Evolutionary conservation across 805 yeast species (phyloP).

Genomic region (Saccharomycopsis microspora): DNA sequence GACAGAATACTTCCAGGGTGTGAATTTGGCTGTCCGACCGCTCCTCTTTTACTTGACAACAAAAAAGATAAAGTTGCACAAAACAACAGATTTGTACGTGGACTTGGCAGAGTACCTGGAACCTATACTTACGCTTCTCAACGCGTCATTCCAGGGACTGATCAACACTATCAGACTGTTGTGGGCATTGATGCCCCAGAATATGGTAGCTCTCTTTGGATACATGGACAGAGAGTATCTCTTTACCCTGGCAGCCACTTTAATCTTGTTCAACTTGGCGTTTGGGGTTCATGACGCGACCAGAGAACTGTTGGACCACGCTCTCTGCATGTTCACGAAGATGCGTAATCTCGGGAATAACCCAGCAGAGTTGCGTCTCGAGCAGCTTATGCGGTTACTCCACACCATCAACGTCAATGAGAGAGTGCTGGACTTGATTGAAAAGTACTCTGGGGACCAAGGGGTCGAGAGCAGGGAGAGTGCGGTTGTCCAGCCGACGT

Average conservation of each 20-base stretch:
- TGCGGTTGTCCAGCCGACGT: not conserved
- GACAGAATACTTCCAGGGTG: constrained; percentile 78
- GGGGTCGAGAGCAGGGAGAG: not conserved
- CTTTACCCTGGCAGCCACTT: constrained; percentile 65
- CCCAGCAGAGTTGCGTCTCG: constrained; percentile 68
- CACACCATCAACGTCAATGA: constrained; percentile 60
- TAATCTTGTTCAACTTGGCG: constrained; percentile 63
- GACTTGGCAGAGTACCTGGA: constrained; percentile 60
- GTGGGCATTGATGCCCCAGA: constrained; percentile 66
- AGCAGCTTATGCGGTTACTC: constrained; percentile 55
- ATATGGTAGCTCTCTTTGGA: constrained; percentile 78
- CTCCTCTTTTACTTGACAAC: constrained; percentile 66
- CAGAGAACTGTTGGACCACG: constrained; percentile 59
- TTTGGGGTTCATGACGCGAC: constrained; percentile 78
- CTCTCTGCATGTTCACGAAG: constrained; percentile 53
- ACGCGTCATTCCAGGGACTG: constrained; percentile 73
- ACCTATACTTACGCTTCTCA: constrained; percentile 54
- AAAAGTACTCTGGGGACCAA: constrained; percentile 28
- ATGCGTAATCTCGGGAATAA: constrained; percentile 73
- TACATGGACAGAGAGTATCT: constrained; percentile 81
- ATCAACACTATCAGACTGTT: constrained; percentile 62
- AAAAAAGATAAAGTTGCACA: constrained; percentile 42
- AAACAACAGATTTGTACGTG: constrained; percentile 38
- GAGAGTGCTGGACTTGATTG: constrained; percentile 43
- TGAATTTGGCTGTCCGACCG: constrained; percentile 71